phyloP scores from a whole-genome alignment of 495 filamentous ascomycete species.

The Neurospora sp. region DNA sequence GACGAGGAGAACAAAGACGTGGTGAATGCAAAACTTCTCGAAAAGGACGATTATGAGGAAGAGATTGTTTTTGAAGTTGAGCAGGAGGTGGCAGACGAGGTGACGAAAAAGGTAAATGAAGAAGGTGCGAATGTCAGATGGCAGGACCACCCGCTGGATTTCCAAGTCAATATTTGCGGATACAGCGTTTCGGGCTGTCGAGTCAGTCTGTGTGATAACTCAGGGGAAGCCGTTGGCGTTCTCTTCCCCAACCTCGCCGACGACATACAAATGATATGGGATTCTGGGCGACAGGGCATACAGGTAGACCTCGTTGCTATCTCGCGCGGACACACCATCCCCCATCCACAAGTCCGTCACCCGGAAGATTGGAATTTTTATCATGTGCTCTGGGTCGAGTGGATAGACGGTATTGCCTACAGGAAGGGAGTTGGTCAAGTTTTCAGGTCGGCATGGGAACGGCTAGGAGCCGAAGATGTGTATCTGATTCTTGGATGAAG shows the following conservation, averaged over 20 bases:
- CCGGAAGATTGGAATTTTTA: background rate
- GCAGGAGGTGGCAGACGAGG: too few species aligned
- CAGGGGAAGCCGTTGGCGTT: background rate
- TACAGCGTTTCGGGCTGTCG: background rate
- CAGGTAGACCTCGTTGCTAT: background rate
- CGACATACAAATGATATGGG: background rate
- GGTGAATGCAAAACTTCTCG: too few species aligned
- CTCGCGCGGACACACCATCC: background rate
- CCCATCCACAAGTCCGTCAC: background rate
- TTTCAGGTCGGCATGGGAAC: background rate
- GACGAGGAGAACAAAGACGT: too few species aligned
- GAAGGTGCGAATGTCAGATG: too few species aligned
- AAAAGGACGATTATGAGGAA: too few species aligned
- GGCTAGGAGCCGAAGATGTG: background rate
- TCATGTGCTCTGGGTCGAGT: background rate
- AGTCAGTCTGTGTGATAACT: background rate
- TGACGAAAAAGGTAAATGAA: too few species aligned
- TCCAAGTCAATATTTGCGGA: background rate
- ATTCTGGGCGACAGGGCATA: background rate
- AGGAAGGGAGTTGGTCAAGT: background rate
- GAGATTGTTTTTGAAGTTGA: too few species aligned
- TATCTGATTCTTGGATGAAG: background rate
- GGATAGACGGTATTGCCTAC: background rate
- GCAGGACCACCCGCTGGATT: background rate
- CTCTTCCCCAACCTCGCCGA: background rate